phyloP scores from a whole-genome alignment of 352 stramenopile genomes.

The Albugo candida region DNA sequence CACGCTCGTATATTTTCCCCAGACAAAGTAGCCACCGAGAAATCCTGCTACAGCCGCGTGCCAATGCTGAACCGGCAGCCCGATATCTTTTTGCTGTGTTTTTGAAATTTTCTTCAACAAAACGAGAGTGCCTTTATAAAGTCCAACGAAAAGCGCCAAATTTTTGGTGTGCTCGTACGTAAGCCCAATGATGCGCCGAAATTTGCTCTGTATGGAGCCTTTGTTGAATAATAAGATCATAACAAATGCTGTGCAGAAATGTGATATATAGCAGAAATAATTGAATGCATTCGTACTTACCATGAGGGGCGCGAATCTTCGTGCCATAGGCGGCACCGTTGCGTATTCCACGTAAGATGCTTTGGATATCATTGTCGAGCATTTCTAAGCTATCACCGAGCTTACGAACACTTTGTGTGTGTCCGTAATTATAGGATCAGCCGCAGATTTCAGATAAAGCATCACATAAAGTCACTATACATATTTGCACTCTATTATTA shows the following conservation, averaged over 20 bases:
- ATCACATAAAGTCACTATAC: too few species aligned
- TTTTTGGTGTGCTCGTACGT: slow-evolving; percentile 81
- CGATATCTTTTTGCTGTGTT: slow-evolving; percentile 16
- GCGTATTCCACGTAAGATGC: slow-evolving; percentile 55
- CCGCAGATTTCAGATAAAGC: too few species aligned
- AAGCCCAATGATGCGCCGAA: slow-evolving; percentile 43
- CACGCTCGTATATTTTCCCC: slow-evolving; percentile 67
- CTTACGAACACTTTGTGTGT: too few species aligned
- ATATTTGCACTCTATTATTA: too few species aligned
- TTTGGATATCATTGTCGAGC: slow-evolving; percentile 1
- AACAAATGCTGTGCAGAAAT: slow-evolving; percentile 39
- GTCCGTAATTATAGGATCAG: too few species aligned
- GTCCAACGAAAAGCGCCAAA: slow-evolving; percentile 68
- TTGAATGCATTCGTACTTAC: slow-evolving; percentile 13
- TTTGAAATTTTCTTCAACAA: slow-evolving; percentile 26
- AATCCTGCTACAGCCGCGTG: slow-evolving; percentile 58
- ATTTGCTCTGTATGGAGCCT: slow-evolving; percentile 52
- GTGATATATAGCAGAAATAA: background rate
- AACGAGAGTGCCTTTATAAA: slow-evolving; percentile 65
- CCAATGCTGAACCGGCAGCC: slow-evolving; percentile 53
- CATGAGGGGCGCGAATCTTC: slow-evolving; percentile 74
- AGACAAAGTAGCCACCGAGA: slow-evolving; percentile 64
- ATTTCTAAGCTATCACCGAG: too few species aligned
- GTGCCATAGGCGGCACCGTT: slow-evolving; percentile 81
- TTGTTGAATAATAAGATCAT: slow-evolving; percentile 82